Conservation (phyloP, 1,139 yeast species). For the Taphrina sp. region DNA sequence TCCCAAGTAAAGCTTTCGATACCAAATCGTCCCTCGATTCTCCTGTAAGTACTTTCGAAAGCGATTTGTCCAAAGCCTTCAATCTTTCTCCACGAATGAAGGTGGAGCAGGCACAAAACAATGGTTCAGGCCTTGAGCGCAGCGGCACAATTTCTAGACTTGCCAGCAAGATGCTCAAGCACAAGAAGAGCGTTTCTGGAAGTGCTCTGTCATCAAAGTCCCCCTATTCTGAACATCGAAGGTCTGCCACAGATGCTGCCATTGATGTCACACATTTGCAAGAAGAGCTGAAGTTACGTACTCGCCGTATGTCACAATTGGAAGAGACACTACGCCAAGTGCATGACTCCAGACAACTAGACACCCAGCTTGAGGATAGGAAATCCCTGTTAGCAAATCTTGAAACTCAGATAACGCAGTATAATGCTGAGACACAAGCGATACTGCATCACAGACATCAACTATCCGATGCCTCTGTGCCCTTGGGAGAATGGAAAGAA, state of each 20-base stretch:
- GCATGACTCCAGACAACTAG: conserved; percentile 2
- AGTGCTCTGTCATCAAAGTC: conserved; percentile 11
- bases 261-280: conserved; percentile 9
- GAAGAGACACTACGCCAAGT: conserved; percentile 1
- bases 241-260: conserved; percentile 1
- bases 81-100: conserved; percentile 17
- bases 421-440: conserved; percentile 20
- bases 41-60: conserved; percentile 16
- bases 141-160: conserved; percentile 14
- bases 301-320: background rate
- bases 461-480: conserved; percentile 12
- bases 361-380: conserved; percentile 8
- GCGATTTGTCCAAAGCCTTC: conserved; percentile 19
- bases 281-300: conserved; percentile 3
- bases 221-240: conserved; percentile 1
- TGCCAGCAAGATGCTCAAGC: conserved; percentile 24
- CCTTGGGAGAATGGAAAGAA: conserved; percentile 29
- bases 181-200: conserved; percentile 24
- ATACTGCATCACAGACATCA: conserved; percentile 22
- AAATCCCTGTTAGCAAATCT: conserved; percentile 10
- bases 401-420: conserved; percentile 15
- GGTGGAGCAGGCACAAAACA: background rate
- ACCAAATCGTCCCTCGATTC: no score
- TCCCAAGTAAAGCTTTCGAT: no score
- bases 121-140: conserved; percentile 8